These are phyloP conservation scores for Echeveria elegans DNA, from an alignment of 164 flowering plant genomes.

Conservation along the genomic window DNA sequence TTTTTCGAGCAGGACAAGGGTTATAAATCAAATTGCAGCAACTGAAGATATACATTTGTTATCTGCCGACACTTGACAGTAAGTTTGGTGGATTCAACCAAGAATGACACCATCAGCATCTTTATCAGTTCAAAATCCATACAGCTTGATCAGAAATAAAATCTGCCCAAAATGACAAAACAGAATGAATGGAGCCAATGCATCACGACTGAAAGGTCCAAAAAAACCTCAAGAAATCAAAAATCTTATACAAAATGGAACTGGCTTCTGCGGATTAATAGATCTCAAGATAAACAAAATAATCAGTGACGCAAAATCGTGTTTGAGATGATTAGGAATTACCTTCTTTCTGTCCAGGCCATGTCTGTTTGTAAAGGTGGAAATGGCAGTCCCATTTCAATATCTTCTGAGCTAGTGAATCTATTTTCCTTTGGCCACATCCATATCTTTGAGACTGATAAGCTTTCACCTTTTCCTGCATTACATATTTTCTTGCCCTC, in stretches of 20 bases:
- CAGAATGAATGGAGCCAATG: background rate
- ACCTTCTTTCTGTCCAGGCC: background rate
- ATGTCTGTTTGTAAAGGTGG: constrained; percentile 6
- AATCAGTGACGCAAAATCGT: background rate
- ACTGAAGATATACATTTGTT: background rate
- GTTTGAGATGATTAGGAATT: background rate
- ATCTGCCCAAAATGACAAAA: background rate
- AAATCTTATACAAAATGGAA: background rate
- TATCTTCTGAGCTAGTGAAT: constrained; percentile 23
- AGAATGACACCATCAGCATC: background rate
- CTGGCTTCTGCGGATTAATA: no score
- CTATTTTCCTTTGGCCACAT: constrained; percentile 47
- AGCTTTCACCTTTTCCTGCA: constrained; percentile 19
- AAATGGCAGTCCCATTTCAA: constrained; percentile 14
- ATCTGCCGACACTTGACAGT: background rate
- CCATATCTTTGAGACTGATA: constrained; percentile 64
- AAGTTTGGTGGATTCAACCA: background rate
- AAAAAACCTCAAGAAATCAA: background rate
- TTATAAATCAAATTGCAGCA: background rate
- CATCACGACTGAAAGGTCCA: background rate
- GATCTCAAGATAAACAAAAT: background rate
- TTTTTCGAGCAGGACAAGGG: background rate
- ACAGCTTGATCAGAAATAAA: background rate
- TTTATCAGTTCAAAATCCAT: no score
- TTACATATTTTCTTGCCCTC: constrained; percentile 33